Conservation (phyloP, 805 yeast genomes). For the Geotrichum ghanense region DNA sequence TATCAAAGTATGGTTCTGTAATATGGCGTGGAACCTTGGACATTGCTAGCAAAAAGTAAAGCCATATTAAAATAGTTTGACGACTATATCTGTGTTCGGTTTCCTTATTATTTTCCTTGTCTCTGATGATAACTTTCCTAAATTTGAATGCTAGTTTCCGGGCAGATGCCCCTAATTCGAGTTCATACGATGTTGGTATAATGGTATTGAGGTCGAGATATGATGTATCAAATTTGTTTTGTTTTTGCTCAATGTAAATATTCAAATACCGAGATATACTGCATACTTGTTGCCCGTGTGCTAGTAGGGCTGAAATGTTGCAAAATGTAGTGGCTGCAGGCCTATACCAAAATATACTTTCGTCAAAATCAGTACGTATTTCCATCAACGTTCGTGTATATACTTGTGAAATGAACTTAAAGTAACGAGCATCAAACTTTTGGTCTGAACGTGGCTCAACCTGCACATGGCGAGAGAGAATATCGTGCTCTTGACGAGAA, state of each 20-base stretch:
- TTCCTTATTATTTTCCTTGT: no score
- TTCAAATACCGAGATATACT: conserved; percentile 6
- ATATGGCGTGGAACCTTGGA: conserved; percentile 3
- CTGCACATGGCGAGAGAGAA: conserved; percentile 12
- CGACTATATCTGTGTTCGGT: conserved; percentile 33
- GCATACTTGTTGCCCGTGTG: conserved; percentile 9
- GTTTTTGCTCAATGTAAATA: neutral
- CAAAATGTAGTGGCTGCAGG: conserved; percentile 14
- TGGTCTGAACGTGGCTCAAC: conserved; percentile 7
- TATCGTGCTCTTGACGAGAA: conserved; percentile 11
- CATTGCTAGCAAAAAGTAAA: conserved; percentile 51
- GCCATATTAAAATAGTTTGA: conserved; percentile 68
- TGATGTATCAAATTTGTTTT: neutral
- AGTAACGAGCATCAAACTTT: no score
- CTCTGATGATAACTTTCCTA: no score
- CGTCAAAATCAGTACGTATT: conserved; percentile 2
- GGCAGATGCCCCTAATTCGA: neutral
- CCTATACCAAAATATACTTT: conserved; percentile 9
- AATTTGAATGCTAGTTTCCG: conserved; percentile 2
- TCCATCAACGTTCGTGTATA: conserved; percentile 5
- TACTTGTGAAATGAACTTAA: no score
- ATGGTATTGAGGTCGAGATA: neutral
- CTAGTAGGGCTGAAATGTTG: conserved; percentile 14
- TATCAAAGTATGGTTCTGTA: neutral
- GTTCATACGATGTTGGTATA: neutral